Conservation (phyloP, 495 filamentous ascomycete genomes). For the Penicillium manginii region DNA sequence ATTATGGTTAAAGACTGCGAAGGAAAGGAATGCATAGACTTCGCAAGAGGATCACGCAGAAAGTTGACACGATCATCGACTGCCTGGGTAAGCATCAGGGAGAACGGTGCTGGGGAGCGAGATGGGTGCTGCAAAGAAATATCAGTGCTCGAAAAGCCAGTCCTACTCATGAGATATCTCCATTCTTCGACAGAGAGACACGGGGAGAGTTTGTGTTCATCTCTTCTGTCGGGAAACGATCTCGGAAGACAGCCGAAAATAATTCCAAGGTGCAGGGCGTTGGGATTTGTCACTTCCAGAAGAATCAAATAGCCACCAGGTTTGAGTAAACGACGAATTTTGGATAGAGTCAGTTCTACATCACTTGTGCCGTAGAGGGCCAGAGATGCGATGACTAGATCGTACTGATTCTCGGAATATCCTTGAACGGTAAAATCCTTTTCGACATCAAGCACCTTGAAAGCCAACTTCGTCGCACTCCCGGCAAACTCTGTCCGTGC, state of each 20-base stretch:
- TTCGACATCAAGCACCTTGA: constrained; percentile 49
- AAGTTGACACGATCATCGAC: constrained; percentile 41
- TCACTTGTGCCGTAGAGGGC: constrained; percentile 30
- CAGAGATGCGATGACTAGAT: constrained; percentile 46
- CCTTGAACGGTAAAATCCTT: constrained; percentile 47
- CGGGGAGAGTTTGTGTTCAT: no score
- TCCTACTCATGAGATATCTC: constrained; percentile 38
- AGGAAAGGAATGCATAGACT: background rate
- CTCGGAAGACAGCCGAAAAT: constrained; percentile 43
- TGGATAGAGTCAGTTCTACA: constrained; percentile 27
- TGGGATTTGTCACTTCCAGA: constrained; percentile 46
- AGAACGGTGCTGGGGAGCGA: constrained; percentile 34
- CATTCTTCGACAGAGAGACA: constrained; percentile 37
- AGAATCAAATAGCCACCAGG: constrained; percentile 58
- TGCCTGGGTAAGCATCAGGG: constrained; percentile 48
- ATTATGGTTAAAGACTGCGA: constrained; percentile 29
- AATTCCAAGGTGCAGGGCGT: constrained; percentile 26
- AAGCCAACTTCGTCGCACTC: constrained; percentile 40
- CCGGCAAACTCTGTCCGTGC: background rate
- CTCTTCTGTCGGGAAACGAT: no score
- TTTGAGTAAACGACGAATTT: constrained; percentile 46
- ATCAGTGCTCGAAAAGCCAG: constrained; percentile 55
- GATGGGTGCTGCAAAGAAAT: constrained; percentile 22
- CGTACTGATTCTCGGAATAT: constrained; percentile 45
- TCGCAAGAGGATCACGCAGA: constrained; percentile 31